phyloP scores from a whole-genome alignment of 148 eudicot genomes.

The Pharnaceum exiguum region DNA sequence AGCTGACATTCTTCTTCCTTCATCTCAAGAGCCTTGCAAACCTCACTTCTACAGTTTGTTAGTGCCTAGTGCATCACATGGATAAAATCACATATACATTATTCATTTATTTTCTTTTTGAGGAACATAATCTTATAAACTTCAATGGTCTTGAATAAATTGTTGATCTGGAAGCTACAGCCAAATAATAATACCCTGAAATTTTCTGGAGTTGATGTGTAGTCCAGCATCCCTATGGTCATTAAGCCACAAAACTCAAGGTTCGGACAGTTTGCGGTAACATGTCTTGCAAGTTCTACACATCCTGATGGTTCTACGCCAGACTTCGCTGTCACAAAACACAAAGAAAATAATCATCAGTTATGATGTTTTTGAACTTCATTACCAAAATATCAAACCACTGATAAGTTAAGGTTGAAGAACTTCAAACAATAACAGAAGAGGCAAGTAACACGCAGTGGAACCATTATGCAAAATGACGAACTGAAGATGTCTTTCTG shows the following conservation, averaged over 20 bases:
- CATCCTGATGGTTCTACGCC: conserved; percentile 90
- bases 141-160: too few species aligned
- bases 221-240: conserved; percentile 98
- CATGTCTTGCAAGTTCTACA: conserved; percentile 82
- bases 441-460: too few species aligned
- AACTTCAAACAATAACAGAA: not conserved
- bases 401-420: not conserved
- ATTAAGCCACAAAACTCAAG: conserved; percentile 89
- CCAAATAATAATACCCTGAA: conserved; percentile 56
- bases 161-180: not conserved
- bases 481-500: too few species aligned
- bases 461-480: too few species aligned
- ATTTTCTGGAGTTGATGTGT: conserved; percentile 94
- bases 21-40: conserved; percentile 74
- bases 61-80: conserved; percentile 46
- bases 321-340: conserved; percentile 63
- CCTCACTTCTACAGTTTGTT: conserved; percentile 69
- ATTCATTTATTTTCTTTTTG: too few species aligned
- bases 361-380: too few species aligned
- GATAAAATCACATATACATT: conserved; percentile 6
- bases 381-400: too few species aligned
- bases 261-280: conserved; percentile 66
- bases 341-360: conserved; percentile 1
- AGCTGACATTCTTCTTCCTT: conserved; percentile 79
- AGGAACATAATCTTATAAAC: too few species aligned